These are phyloP conservation scores for Albatrellus sp. DNA, from an alignment of 1,284 basidiomycete genomes.

Conservation along the genomic window DNA sequence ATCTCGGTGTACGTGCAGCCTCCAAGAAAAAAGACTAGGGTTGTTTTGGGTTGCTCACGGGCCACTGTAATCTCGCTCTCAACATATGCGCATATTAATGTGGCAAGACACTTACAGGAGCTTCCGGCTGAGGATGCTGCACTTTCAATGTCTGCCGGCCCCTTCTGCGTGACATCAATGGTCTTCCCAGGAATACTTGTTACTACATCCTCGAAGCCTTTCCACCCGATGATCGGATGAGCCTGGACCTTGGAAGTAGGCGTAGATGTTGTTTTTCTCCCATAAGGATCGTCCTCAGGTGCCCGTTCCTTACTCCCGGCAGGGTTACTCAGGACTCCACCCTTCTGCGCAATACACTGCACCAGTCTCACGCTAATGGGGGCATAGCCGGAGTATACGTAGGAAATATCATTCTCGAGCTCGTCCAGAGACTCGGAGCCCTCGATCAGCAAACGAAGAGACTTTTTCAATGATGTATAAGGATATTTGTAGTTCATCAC, in stretches of 20 bases:
- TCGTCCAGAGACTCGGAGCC: conserved; percentile 69
- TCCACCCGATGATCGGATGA: conserved; percentile 91
- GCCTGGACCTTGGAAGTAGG: conserved; percentile 49
- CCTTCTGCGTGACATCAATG: conserved; percentile 66
- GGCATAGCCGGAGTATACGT: conserved; percentile 94
- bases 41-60: conserved; percentile 55
- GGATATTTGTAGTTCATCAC: conserved; percentile 44
- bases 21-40: conserved; percentile 95
- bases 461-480: conserved; percentile 67
- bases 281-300: conserved; percentile 24
- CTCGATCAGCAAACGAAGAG: conserved; percentile 86
- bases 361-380: conserved; percentile 87
- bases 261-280: conserved; percentile 16
- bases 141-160: conserved; percentile 17
- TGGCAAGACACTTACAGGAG: conserved; percentile 27
- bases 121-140: conserved; percentile 22
- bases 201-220: conserved; percentile 88
- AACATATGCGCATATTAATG: not conserved
- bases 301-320: conserved; percentile 40
- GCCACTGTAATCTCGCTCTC: conserved; percentile 23
- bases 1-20: conserved; percentile 98
- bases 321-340: conserved; percentile 72
- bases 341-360: conserved; percentile 87
- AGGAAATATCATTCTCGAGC: conserved; percentile 87
- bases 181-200: conserved; percentile 74